Percentiles rank a stretch among this genome's conserved stretches.
These are phyloP conservation scores for Calonectria pseudoturangicola DNA, from an alignment of 2,329 filamentous ascomycete genomes.

Conservation along the genomic window DNA sequence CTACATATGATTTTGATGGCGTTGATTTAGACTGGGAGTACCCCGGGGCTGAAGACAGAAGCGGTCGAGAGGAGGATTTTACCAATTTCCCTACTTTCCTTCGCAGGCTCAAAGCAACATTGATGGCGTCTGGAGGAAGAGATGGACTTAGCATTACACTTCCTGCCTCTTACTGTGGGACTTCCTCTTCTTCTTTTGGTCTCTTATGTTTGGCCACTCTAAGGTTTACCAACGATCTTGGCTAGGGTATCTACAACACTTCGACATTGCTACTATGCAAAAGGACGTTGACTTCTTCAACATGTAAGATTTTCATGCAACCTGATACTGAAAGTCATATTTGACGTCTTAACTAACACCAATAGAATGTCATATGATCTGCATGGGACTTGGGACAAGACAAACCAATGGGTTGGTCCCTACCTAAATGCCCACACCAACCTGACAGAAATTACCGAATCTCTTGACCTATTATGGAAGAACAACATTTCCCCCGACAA, in stretches of 20 bases:
- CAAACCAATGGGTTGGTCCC: background rate
- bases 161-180: conserved; percentile 49
- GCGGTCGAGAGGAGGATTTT: conserved; percentile 60
- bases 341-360: no score
- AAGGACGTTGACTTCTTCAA: conserved; percentile 28
- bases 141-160: conserved; percentile 32
- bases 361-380: conserved; percentile 34
- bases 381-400: conserved; percentile 35
- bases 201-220: no score
- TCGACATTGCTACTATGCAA: conserved; percentile 50
- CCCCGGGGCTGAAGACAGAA: conserved; percentile 58
- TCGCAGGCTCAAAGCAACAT: conserved; percentile 19
- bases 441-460: conserved; percentile 35
- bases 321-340: no score
- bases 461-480: conserved; percentile 41
- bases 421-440: conserved; percentile 45
- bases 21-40: conserved; percentile 38
- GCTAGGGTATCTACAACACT: conserved; percentile 53
- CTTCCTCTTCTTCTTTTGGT: no score
- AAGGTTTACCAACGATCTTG: no score
- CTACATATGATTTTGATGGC: conserved; percentile 52
- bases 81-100: conserved; percentile 56
- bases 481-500: conserved; percentile 29
- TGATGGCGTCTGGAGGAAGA: background rate
- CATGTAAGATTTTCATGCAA: background rate